Percentiles rank a stretch among this genome's conserved stretches.
These are phyloP conservation scores for Trichoderma afroharzianum DNA, from an alignment of 2,329 filamentous ascomycete species.

Conservation along the genomic window DNA sequence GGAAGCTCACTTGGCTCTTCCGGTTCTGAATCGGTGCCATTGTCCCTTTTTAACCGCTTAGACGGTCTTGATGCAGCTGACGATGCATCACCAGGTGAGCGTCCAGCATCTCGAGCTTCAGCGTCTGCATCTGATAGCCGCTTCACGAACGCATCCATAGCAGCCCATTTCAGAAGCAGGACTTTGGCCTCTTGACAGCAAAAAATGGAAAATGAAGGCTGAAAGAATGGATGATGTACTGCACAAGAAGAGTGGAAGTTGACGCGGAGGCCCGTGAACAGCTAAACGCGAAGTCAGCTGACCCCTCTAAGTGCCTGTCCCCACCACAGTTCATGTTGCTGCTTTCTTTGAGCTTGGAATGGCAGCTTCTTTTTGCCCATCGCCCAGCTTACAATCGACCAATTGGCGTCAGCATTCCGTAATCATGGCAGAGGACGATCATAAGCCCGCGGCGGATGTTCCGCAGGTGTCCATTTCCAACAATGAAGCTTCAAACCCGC, in stretches of 20 bases:
- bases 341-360: not conserved
- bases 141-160: conserved; percentile 39
- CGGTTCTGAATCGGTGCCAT: conserved; percentile 23
- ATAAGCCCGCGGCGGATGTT: conserved; percentile 21
- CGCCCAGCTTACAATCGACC: not conserved
- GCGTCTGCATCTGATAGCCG: conserved; percentile 25
- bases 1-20: conserved; percentile 21
- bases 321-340: not conserved
- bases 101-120: not conserved
- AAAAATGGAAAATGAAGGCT: not conserved
- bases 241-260: conserved; percentile 6
- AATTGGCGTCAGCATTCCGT: not conserved
- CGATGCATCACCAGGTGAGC: not conserved
- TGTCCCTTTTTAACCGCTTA: conserved; percentile 33
- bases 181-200: not conserved
- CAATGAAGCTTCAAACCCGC: conserved; percentile 23
- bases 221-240: not conserved
- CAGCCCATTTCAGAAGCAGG: conserved; percentile 11
- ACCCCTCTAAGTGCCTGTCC: conserved; percentile 21
- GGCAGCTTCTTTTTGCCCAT: conserved; percentile 3
- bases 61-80: conserved; percentile 23
- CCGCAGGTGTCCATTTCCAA: conserved; percentile 23
- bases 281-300: conserved; percentile 39
- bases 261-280: conserved; percentile 16
- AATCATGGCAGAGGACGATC: conserved; percentile 31